Evolutionary conservation across 2,329 filamentous ascomycete genomes (phyloP).

Genomic region (Claviceps sp.): DNA sequence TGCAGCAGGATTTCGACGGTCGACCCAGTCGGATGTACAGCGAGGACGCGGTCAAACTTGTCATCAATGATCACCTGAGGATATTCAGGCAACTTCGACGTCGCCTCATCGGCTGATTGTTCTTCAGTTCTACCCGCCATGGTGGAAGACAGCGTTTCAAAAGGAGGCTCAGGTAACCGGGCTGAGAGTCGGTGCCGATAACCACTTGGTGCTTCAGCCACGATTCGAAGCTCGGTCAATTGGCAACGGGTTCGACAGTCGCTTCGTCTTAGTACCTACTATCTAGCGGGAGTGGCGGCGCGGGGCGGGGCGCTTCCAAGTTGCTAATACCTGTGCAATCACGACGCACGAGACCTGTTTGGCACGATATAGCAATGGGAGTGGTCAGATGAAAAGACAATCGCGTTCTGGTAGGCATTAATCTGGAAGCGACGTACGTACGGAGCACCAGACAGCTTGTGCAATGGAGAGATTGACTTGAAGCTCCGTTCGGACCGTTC

Average conservation of each 20-base stretch:
- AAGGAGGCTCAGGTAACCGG: background rate
- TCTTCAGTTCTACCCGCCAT: slow-evolving; percentile 83
- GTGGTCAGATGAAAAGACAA: too few species aligned
- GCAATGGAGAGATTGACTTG: too few species aligned
- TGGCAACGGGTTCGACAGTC: too few species aligned
- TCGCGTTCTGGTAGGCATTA: too few species aligned
- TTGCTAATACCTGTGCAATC: too few species aligned
- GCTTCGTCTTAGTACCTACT: too few species aligned
- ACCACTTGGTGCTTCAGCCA: background rate
- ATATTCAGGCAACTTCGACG: slow-evolving; percentile 60
- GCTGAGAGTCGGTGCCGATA: background rate
- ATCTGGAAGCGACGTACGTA: too few species aligned
- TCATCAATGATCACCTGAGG: slow-evolving; percentile 63
- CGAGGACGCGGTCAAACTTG: slow-evolving; percentile 55
- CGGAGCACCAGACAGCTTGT: too few species aligned
- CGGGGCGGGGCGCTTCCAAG: background rate
- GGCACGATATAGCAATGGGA: too few species aligned
- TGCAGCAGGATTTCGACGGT: slow-evolving; percentile 76
- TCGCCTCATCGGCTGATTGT: slow-evolving; percentile 61
- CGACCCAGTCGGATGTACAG: slow-evolving; percentile 73
- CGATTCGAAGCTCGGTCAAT: background rate
- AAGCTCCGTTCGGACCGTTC: too few species aligned
- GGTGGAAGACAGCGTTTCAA: background rate
- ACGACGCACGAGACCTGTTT: too few species aligned
- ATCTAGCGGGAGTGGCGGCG: background rate